A percentile compares a stretch with the other conserved stretches of the same genome.
Conservation (phyloP, 2,329 filamentous ascomycete genomes). For the Fusarium sp. region DNA sequence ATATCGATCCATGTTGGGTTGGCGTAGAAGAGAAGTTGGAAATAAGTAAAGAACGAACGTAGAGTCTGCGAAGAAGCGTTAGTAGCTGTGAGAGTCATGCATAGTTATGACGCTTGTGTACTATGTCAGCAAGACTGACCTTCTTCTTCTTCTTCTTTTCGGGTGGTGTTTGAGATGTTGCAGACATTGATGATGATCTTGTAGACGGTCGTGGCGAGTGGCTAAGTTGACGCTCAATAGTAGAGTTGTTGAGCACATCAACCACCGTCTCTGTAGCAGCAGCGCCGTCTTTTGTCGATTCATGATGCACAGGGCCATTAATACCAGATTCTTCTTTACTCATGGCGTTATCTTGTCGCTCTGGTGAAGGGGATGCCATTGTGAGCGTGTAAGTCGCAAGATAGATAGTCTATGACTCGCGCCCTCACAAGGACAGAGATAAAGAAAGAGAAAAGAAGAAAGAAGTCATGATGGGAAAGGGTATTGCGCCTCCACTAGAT, state of each 20-base stretch:
- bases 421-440: neutral
- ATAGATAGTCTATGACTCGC: neutral
- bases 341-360: conserved; percentile 10
- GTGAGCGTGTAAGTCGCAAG: conserved; percentile 5
- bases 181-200: conserved; percentile 25
- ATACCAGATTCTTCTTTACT: neutral
- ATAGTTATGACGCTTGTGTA: neutral
- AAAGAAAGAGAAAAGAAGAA: neutral
- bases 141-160: conserved; percentile 22
- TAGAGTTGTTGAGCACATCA: neutral
- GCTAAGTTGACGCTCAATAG: conserved; percentile 11
- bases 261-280: conserved; percentile 11
- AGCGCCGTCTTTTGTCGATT: neutral
- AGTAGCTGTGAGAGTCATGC: neutral
- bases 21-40: conserved; percentile 59
- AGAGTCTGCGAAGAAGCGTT: conserved; percentile 26
- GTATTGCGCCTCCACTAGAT: neutral
- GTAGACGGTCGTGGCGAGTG: conserved; percentile 22
- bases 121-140: neutral
- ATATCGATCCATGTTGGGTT: conserved; percentile 58
- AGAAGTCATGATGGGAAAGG: neutral
- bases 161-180: conserved; percentile 11
- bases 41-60: conserved; percentile 53
- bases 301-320: neutral
- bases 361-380: conserved; percentile 25